A percentile compares a stretch with the other conserved stretches of the same genome.
Evolutionary conservation across 176 grass and related monocot species (phyloP).

Genomic region (Cymbopogon citratus): DNA sequence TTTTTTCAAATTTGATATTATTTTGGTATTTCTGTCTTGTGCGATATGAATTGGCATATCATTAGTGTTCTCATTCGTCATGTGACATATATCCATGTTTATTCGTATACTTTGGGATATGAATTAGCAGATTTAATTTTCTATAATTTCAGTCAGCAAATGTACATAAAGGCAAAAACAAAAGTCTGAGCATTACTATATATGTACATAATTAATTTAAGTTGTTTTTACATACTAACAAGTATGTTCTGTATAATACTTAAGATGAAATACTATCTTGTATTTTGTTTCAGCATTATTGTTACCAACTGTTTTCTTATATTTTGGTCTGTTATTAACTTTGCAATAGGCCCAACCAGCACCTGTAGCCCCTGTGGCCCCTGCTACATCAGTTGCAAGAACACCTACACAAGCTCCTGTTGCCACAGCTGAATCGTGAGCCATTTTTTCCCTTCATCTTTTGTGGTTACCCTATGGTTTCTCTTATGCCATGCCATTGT

Average conservation of each 20-base stretch:
- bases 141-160: not conserved
- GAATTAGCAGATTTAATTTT: not conserved
- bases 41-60: not conserved
- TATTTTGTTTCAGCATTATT: not conserved
- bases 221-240: not conserved
- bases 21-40: not conserved
- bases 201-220: not conserved
- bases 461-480: constrained; percentile 2
- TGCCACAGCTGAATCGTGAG: constrained; percentile 53
- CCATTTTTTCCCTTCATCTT: constrained; percentile 7
- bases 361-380: constrained; percentile 27
- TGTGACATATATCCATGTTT: not conserved
- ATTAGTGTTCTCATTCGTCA: not conserved
- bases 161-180: not conserved
- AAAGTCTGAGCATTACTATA: not conserved
- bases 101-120: not conserved
- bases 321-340: not conserved
- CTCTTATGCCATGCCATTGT: constrained; percentile 8
- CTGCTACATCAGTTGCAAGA: constrained; percentile 45
- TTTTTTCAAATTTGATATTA: constrained; percentile 1
- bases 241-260: not conserved
- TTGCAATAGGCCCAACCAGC: constrained; percentile 34
- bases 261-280: not conserved
- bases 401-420: constrained; percentile 49
- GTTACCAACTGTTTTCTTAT: not conserved